Conservation (phyloP, 192 early-diverging fungal genomes). For the Podila horticola region DNA sequence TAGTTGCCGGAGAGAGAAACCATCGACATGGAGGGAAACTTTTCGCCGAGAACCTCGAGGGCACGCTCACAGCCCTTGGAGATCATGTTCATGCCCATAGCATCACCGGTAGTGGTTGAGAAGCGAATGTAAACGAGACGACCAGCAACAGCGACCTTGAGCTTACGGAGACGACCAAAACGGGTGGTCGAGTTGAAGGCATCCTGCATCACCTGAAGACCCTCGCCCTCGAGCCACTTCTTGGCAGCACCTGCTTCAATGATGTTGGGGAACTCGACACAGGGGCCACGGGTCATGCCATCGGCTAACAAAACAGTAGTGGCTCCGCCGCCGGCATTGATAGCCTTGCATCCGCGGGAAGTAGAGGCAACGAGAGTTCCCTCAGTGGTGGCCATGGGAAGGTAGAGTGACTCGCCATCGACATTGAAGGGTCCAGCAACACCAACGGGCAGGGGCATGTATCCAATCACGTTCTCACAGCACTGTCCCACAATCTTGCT, state of each 20-base stretch:
- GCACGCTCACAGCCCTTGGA: constrained; percentile 94
- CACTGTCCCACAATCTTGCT: constrained; percentile 89
- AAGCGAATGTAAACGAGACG: constrained; percentile 88
- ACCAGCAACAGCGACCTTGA: constrained; percentile 88
- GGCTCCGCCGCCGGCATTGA: constrained; percentile 87
- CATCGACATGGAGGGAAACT: constrained; percentile 80
- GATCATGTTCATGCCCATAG: constrained; percentile 99
- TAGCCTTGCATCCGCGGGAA: constrained; percentile 94
- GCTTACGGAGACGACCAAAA: constrained; percentile 83
- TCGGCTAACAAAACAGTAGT: constrained; percentile 80
- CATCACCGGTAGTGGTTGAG: constrained; percentile 91
- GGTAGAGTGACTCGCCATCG: constrained; percentile 81
- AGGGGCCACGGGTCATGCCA: constrained; percentile 94
- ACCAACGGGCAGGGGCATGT: constrained; percentile 92
- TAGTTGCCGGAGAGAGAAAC: constrained; percentile 92
- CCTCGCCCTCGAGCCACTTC: constrained; percentile 77
- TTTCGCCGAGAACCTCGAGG: constrained; percentile 65
- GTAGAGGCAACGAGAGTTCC: constrained; percentile 92
- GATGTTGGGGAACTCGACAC: constrained; percentile 84
- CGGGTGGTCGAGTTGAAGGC: constrained; percentile 90
- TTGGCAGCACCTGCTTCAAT: constrained; percentile 72
- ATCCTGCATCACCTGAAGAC: constrained; percentile 68
- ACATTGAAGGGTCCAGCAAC: constrained; percentile 89
- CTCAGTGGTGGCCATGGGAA: constrained; percentile 98
- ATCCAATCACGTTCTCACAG: constrained; percentile 96